Conservation (phyloP, 306 rosid genomes). For the Pterocarpus santalinus region DNA sequence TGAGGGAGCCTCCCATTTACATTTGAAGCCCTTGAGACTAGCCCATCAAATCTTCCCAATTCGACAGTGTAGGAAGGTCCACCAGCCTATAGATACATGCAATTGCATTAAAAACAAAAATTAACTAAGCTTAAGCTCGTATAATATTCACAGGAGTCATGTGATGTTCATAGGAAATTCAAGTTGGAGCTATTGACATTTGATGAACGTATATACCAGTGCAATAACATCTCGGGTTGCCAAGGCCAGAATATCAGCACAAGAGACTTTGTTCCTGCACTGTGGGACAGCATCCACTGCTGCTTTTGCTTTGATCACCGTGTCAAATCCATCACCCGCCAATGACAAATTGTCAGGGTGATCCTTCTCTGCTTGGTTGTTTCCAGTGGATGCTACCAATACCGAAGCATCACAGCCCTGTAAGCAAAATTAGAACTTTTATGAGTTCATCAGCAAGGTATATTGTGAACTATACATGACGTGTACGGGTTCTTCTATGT, state of each 20-base stretch:
- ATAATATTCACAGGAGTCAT: neutral
- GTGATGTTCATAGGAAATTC: too few species aligned
- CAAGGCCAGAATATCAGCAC: constrained; percentile 85
- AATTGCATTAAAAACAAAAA: neutral
- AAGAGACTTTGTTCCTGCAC: constrained; percentile 77
- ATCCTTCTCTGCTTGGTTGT: constrained; percentile 81
- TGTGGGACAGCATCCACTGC: constrained; percentile 73
- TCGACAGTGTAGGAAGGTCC: constrained; percentile 76
- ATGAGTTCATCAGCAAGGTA: too few species aligned
- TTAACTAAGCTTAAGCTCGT: neutral
- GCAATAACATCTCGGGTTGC: constrained; percentile 78
- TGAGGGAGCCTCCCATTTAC: constrained; percentile 73
- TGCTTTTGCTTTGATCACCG: constrained; percentile 84
- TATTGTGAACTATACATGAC: too few species aligned
- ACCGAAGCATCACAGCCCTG: constrained; percentile 85
- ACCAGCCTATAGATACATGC: constrained; percentile 57
- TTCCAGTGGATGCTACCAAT: constrained; percentile 54
- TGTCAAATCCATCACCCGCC: constrained; percentile 91
- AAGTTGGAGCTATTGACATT: neutral
- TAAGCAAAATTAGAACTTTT: too few species aligned
- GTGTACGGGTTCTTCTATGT: too few species aligned
- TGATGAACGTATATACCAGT: constrained; percentile 54
- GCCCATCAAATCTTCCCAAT: constrained; percentile 80
- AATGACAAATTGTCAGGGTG: constrained; percentile 72
- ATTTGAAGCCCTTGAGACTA: constrained; percentile 63